These are phyloP conservation scores for Tetradesmus obliquus DNA, from an alignment of 139 green algal genomes.

Conservation along the genomic window DNA sequence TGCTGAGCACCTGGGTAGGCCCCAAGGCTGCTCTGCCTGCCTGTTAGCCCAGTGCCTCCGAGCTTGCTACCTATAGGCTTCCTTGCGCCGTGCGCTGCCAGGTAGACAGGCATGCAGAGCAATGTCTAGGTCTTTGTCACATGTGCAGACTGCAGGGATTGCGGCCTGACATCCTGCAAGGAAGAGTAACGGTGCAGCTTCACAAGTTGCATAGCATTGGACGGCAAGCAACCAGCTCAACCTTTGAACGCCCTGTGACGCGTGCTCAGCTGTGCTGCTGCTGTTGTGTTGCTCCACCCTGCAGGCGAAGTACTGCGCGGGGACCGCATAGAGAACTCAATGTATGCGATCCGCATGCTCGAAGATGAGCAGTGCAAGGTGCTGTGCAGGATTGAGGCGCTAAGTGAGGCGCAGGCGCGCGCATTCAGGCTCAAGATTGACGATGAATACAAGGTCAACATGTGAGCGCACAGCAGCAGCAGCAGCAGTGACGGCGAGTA, in stretches of 20 bases:
- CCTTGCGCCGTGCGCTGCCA: too few species aligned
- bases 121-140: too few species aligned
- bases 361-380: conserved; percentile 96
- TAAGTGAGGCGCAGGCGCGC: conserved; percentile 82
- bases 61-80: too few species aligned
- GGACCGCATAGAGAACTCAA: conserved; percentile 97
- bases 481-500: background rate
- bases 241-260: background rate
- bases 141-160: too few species aligned
- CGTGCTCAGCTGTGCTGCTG: background rate
- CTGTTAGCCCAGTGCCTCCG: background rate
- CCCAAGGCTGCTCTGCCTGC: background rate
- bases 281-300: background rate
- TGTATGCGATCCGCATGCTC: conserved; percentile 95
- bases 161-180: too few species aligned
- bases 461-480: conserved; percentile 68
- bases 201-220: too few species aligned
- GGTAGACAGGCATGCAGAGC: too few species aligned
- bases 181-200: too few species aligned
- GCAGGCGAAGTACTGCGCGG: conserved; percentile 97
- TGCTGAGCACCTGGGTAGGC: background rate
- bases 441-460: conserved; percentile 99
- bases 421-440: conserved; percentile 87
- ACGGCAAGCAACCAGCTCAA: too few species aligned
- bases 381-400: conserved; percentile 86